Evolutionary conservation across 2,329 filamentous ascomycete genomes (phyloP).

Genomic region (Colletotrichum spaethianum): DNA sequence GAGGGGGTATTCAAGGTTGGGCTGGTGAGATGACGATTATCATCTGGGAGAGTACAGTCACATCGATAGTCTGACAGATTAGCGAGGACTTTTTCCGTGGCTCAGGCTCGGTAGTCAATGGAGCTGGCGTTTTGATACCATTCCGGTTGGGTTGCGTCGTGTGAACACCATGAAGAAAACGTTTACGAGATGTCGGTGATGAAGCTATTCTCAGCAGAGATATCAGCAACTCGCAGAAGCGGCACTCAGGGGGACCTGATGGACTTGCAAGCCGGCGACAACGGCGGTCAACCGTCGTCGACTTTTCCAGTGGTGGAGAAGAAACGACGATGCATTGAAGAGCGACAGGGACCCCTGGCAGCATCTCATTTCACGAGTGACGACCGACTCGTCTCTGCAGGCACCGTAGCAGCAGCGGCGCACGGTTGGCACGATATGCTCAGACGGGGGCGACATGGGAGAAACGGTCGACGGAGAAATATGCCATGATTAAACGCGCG

Average conservation of each 20-base stretch:
- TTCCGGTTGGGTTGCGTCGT: neutral
- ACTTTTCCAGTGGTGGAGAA: constrained; percentile 1
- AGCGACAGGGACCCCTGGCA: constrained; percentile 26
- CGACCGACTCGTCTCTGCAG: constrained; percentile 6
- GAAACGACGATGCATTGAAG: constrained; percentile 2
- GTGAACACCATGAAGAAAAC: neutral
- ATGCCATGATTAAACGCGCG: neutral
- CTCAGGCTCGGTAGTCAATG: neutral
- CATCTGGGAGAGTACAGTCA: neutral
- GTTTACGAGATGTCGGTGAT: neutral
- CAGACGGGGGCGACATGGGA: neutral
- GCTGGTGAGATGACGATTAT: neutral
- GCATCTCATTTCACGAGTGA: constrained; percentile 33
- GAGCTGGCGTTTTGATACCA: neutral
- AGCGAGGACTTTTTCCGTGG: neutral
- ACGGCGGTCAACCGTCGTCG: neutral
- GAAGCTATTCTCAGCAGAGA: neutral
- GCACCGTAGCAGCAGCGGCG: constrained; percentile 16
- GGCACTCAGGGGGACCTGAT: neutral
- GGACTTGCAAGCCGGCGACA: neutral
- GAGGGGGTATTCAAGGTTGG: neutral
- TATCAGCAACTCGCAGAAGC: neutral
- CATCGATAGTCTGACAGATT: constrained; percentile 26
- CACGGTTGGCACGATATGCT: constrained; percentile 14
- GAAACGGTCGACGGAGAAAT: neutral